Base-by-base conservation (phyloP, 78 protist genomes). In the Emiliania huxleyi region DNA sequence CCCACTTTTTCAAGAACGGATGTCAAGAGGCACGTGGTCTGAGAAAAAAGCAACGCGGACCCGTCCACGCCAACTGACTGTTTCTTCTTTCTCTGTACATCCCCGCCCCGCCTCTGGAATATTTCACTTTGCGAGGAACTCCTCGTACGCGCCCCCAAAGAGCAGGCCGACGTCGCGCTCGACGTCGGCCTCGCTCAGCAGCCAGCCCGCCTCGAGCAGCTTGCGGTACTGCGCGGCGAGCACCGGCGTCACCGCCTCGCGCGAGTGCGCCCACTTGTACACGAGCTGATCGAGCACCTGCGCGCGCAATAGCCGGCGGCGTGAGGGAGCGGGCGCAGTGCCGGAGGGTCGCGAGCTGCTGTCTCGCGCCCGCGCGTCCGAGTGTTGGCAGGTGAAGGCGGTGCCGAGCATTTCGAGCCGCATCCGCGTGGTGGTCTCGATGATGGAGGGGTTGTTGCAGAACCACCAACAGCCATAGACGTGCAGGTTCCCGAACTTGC, bases 381-480 rank as follows among this genome's bases (percentile, higher is more conserved):
- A 33, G 42, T 84, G 90, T 33, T 84, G 69, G 35, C 26, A 25
- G 69, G 90, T 84, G 69, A 84, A 84, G 69, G 90, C 90, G 42
- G 90, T 84, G 44, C 90, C 90, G 3, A 84, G 40, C 90, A 84
- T 84, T 71, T 84, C 90, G 38, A 84, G 37, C 45, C 90, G 56
- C 44, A 84, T 84, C 35, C 71, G 69, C 40, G 90, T 84, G 40
- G 71, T 84, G 29, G 46, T 3, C 85, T 77, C 46, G 29, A 77
- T 77, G 48, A 77, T 77, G 48, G 48, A 40, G 4, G 90, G 90
- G 69, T 84, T 84, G 90, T 84, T 84, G 90, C 90, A 84, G 90
- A 46, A 84, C 90, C 90, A 84, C 90, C 90, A 84, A 71, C 90
- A 84, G 69, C 90, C 90, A 42, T 84, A 84, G 43, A 84, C 42